Evolutionary conservation across 805 yeast genomes (phyloP).

Genomic region (Candida lessepsii): DNA sequence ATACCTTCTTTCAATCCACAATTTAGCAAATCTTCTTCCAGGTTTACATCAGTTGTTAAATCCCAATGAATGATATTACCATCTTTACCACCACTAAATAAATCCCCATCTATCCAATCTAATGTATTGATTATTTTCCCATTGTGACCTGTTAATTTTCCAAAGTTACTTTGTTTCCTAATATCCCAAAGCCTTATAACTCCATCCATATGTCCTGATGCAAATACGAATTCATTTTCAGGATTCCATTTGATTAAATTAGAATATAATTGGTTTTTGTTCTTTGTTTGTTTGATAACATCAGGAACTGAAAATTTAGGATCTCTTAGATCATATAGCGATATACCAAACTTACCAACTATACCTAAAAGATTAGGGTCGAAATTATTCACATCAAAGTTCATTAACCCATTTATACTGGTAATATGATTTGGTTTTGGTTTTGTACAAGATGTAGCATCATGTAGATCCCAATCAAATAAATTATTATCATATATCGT

Average conservation of each 20-base stretch:
- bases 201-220: slow-evolving; percentile 60
- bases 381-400: slow-evolving; percentile 49
- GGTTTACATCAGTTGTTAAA: slow-evolving; percentile 29
- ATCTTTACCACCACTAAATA: slow-evolving; percentile 61
- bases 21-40: slow-evolving; percentile 14
- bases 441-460: slow-evolving; percentile 24
- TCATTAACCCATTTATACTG: slow-evolving; percentile 47
- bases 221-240: slow-evolving; percentile 55
- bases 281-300: slow-evolving; percentile 13
- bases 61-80: slow-evolving; percentile 73
- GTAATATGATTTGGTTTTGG: slow-evolving; percentile 55
- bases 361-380: slow-evolving; percentile 57
- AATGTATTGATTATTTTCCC: slow-evolving; percentile 47
- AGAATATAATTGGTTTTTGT: slow-evolving; percentile 28
- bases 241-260: slow-evolving; percentile 63
- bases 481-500: slow-evolving; percentile 67
- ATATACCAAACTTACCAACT: slow-evolving; percentile 71
- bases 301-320: slow-evolving; percentile 38
- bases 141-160: slow-evolving; percentile 57
- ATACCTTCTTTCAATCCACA: slow-evolving; percentile 51
- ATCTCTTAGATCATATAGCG: slow-evolving; percentile 67
- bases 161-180: slow-evolving; percentile 55
- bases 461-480: slow-evolving; percentile 74
- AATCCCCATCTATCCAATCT: slow-evolving; percentile 57
- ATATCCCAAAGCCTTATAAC: slow-evolving; percentile 74